Evolutionary conservation across 805 yeast species (phyloP), one percentile per base, ranked within the genome.

Genomic region (Wickerhamomyces silvicola): DNA sequence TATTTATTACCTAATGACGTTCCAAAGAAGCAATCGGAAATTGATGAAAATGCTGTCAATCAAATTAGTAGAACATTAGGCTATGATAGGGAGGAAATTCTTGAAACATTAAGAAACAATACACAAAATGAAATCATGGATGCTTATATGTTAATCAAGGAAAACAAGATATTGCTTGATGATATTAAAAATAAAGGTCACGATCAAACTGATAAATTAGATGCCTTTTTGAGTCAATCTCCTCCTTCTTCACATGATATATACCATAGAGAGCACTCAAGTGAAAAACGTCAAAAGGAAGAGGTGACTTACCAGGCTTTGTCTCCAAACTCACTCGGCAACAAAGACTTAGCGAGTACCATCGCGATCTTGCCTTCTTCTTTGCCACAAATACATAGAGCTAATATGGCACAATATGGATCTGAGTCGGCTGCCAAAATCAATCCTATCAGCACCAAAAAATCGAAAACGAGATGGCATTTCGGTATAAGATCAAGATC

Each of bases 381-480:
- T 5, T 68, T 92, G 47, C 97, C 98, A 4, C 86, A 90, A 40
- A 84, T 90, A 31, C 97, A 90, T 53, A 69, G 95, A 30, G 97
- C 97, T 1, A 84, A 74, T 52, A 92, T 90, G 97, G 69, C 77
- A 44, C 81, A 77, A 18, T 61, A 60, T 28, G 72, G 72, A 2
- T 64, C 63, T 25, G 70, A 77, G 31, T 59, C 72, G 0, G 63
- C 64, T 5, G 43, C 65, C 7, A 63, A 62, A 42, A 63, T 64
- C 21, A 65, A 68, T 25, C 78, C 84, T 8, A 64, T 78, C 14
- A 69, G 79, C 16, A 69, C 81, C 28, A 87, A 90, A 57, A 86
- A 85, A 56, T 82, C 90, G 39, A 90, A 87, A 59, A 85, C 95
- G 6, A 78, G 95, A 59, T 92, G 98, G 98, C 98, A 92, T 65